Conservation (phyloP, 2,329 filamentous ascomycete species). For the Onygenales sp. region DNA sequence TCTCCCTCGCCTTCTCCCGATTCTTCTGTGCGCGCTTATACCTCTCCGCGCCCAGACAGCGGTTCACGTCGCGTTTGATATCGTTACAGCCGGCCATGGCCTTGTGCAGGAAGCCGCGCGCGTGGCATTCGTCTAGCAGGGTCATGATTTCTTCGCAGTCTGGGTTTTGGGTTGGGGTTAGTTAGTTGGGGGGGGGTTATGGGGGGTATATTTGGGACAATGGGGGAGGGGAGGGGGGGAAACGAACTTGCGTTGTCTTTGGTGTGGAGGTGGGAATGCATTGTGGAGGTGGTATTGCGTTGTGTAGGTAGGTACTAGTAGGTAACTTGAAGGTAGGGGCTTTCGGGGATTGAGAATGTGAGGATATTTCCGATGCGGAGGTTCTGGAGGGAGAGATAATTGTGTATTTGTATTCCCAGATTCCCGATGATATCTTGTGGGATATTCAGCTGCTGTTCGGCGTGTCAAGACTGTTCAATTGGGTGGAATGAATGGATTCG, state of each 20-base stretch:
- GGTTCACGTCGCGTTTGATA: conserved; percentile 72
- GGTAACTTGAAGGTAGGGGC: neutral
- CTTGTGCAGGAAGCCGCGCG: conserved; percentile 85
- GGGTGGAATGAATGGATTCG: too few species aligned
- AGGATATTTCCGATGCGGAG: too few species aligned
- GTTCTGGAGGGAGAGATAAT: too few species aligned
- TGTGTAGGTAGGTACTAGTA: neutral
- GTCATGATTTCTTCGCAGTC: conserved; percentile 92
- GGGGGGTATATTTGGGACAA: neutral
- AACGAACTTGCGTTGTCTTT: conserved; percentile 75
- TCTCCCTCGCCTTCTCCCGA: conserved; percentile 57
- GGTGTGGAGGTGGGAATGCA: conserved; percentile 97
- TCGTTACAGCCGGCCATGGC: conserved; percentile 82
- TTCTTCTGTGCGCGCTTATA: conserved; percentile 69
- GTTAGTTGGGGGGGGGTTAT: neutral
- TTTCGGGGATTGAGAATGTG: neutral
- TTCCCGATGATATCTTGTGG: too few species aligned
- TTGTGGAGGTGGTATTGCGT: conserved; percentile 34
- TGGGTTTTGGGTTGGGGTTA: conserved; percentile 29
- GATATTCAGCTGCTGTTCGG: too few species aligned
- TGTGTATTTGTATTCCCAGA: too few species aligned
- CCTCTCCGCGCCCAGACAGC: conserved; percentile 73
- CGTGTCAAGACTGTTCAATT: too few species aligned
- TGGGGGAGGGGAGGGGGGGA: conserved; percentile 6
- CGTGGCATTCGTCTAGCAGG: conserved; percentile 91